These are phyloP conservation scores for Yarrowia sp. DNA, from an alignment of 805 yeast genomes.

Conservation along the genomic window DNA sequence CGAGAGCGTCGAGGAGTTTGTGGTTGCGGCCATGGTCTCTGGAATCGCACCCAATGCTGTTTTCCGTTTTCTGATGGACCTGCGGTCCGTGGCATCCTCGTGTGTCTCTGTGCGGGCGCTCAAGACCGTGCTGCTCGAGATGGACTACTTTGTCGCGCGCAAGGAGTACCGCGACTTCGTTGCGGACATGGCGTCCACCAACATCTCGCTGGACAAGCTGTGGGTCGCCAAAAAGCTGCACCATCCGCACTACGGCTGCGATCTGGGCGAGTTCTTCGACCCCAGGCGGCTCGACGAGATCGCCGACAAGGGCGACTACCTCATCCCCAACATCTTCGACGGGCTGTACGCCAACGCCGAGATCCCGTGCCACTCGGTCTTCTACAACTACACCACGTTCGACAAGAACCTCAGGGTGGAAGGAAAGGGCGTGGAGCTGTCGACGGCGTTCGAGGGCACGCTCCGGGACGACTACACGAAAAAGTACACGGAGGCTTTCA, in stretches of 20 bases:
- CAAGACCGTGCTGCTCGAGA: not conserved
- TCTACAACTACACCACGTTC: slow-evolving; percentile 5
- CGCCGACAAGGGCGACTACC: not conserved
- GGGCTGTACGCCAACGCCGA: not conserved
- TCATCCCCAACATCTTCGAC: slow-evolving; percentile 22
- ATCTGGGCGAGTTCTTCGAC: not conserved
- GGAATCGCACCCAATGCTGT: not conserved
- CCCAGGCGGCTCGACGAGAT: not conserved
- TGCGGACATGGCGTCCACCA: not conserved
- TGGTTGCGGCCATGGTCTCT: not conserved
- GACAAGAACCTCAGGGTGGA: not conserved
- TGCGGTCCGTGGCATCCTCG: not conserved
- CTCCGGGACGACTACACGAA: not conserved
- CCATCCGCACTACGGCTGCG: not conserved
- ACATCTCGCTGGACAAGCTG: not conserved
- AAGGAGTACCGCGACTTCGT: not conserved
- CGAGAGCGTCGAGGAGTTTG: not conserved
- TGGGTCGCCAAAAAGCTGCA: not conserved
- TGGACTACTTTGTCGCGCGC: not conserved
- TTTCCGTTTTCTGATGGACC: not conserved
- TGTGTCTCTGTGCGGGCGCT: not conserved
- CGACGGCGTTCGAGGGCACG: not conserved
- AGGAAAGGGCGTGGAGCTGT: not conserved
- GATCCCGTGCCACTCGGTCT: slow-evolving; percentile 10
- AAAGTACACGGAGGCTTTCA: not conserved